phyloP scores from a whole-genome alignment of 169 alveolate genomes.

The Besnoitia besnoiti region DNA sequence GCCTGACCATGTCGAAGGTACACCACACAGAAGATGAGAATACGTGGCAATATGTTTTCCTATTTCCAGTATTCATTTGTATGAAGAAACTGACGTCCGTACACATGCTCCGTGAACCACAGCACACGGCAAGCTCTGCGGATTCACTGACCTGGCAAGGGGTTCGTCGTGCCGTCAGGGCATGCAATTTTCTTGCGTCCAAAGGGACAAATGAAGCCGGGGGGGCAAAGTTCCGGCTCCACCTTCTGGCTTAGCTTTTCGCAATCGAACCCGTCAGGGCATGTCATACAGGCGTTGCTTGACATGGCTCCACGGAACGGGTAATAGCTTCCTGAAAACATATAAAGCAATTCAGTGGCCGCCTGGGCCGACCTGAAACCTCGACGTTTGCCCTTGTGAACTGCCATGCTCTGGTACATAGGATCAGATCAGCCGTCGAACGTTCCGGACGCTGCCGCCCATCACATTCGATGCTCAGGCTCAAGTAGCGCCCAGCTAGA shows the following conservation, averaged over 20 bases:
- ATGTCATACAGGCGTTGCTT: not conserved
- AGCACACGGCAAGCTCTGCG: too few relatives aligned
- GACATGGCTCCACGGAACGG: conserved; percentile 2
- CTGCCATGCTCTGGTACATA: too few relatives aligned
- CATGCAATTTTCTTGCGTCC: not conserved
- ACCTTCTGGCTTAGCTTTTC: not conserved
- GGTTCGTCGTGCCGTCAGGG: conserved; percentile 8
- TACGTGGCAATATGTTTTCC: too few relatives aligned
- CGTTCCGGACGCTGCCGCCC: too few relatives aligned
- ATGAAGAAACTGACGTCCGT: too few relatives aligned
- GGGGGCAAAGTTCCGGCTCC: conserved; percentile 2
- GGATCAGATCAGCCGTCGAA: too few relatives aligned
- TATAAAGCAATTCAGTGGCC: not conserved
- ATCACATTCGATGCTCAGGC: too few relatives aligned
- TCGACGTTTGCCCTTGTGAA: too few relatives aligned
- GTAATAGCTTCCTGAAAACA: not conserved
- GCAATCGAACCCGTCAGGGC: conserved; percentile 10
- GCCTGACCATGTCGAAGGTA: not conserved
- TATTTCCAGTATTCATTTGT: too few relatives aligned
- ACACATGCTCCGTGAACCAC: too few relatives aligned
- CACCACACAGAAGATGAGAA: too few relatives aligned
- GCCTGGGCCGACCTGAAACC: not conserved
- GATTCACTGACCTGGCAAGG: not conserved
- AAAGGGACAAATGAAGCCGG: not conserved
- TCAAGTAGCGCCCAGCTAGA: too few relatives aligned